Evolutionary conservation across 441 rosid genomes (phyloP).

Genomic region (Euphorbia schlechtendalii): DNA sequence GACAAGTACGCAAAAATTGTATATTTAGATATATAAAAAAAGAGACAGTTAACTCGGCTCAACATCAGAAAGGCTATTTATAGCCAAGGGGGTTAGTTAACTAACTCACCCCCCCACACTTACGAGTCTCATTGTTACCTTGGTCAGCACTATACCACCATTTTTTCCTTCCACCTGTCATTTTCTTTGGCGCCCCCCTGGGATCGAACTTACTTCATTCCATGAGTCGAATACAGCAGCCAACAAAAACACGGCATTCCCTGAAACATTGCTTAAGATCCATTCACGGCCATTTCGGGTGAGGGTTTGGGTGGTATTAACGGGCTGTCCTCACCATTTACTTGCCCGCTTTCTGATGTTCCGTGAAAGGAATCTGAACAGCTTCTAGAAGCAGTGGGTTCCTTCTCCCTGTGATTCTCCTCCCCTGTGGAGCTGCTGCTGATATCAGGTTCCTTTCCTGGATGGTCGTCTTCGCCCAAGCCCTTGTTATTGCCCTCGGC

Average conservation of each 20-base stretch:
- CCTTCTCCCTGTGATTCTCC: conserved; percentile 51
- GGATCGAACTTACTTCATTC: conserved; percentile 15
- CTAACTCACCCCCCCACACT: neutral
- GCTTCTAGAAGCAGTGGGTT: conserved; percentile 35
- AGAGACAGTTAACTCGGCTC: conserved; percentile 20
- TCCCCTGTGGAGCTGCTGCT: conserved; percentile 38
- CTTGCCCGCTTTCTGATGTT: conserved; percentile 55
- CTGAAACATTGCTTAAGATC: conserved; percentile 42
- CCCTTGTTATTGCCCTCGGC: conserved; percentile 33
- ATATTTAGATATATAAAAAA: neutral
- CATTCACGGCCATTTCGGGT: conserved; percentile 91
- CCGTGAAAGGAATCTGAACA: conserved; percentile 48
- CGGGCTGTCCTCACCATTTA: conserved; percentile 59
- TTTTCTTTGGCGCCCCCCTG: conserved; percentile 12
- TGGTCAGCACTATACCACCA: conserved; percentile 26
- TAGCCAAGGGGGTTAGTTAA: conserved; percentile 3
- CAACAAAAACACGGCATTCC: conserved; percentile 15
- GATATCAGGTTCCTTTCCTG: conserved; percentile 27
- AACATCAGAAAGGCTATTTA: conserved; percentile 23
- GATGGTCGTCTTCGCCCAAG: conserved; percentile 28
- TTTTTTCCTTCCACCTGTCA: neutral
- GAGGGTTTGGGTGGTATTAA: conserved; percentile 70
- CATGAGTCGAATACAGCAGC: conserved; percentile 23
- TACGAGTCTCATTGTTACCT: conserved; percentile 19
- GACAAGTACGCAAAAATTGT: neutral